These are phyloP conservation scores for Akanthomyces lecanii DNA, from an alignment of 2,329 filamentous ascomycete species.

Conservation along the genomic window DNA sequence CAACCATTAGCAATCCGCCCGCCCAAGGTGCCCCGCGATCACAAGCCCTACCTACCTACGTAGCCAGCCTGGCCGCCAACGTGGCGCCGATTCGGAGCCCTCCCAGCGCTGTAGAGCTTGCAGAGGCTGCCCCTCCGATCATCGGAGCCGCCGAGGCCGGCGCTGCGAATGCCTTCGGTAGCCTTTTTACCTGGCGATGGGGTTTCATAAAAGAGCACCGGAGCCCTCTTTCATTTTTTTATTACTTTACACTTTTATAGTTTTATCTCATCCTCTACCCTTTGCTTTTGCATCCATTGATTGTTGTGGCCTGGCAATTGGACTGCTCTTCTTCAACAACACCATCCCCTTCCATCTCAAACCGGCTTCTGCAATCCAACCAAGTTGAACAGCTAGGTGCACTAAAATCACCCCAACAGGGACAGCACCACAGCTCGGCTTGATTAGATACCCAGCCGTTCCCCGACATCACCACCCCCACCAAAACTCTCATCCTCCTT, in stretches of 20 bases:
- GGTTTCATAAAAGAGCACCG: conserved; percentile 21
- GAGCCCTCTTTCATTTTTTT: not conserved
- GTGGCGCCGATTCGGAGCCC: conserved; percentile 24
- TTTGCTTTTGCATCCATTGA: not conserved
- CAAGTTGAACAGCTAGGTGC: not conserved
- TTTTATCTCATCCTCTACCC: not conserved
- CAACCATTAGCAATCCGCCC: conserved; percentile 29
- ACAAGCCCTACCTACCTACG: not conserved
- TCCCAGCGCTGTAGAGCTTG: conserved; percentile 7
- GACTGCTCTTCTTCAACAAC: not conserved
- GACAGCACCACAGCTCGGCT: not conserved
- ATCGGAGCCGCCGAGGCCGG: conserved; percentile 25
- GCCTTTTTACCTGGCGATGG: not conserved
- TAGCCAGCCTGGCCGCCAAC: not conserved
- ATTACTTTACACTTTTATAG: not conserved
- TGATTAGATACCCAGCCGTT: not conserved
- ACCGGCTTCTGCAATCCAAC: not conserved
- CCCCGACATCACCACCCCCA: conserved; percentile 10
- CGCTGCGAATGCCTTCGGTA: conserved; percentile 5
- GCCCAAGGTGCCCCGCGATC: conserved; percentile 22
- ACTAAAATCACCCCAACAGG: not conserved
- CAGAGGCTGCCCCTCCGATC: conserved; percentile 25
- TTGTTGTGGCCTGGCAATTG: not conserved
- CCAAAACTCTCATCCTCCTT: conserved; percentile 4
- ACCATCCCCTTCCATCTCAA: not conserved